Conservation (phyloP, 192 early-diverging fungal genomes). For the Backusella macrospora region DNA sequence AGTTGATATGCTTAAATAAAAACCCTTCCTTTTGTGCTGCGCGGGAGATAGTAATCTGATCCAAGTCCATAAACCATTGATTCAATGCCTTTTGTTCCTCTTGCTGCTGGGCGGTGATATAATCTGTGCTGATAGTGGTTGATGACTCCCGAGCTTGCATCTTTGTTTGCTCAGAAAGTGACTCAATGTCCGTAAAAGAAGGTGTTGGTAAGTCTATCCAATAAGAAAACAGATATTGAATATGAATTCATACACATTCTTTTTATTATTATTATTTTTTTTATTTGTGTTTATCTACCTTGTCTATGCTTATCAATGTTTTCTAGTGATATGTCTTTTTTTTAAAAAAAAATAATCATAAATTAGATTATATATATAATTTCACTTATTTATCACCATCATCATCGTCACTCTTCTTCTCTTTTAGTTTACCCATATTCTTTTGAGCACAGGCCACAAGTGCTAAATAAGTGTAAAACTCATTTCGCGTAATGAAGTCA, state of each 20-base stretch:
- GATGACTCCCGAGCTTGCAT: not conserved
- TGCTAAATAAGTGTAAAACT: constrained; percentile 74
- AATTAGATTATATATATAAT: not conserved
- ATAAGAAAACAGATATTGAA: not conserved
- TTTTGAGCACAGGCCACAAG: constrained; percentile 76
- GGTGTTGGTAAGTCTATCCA: constrained; percentile 39
- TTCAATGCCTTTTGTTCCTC: constrained; percentile 32
- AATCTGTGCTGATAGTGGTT: not conserved
- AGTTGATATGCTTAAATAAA: constrained; percentile 86
- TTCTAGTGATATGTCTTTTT: constrained; percentile 63
- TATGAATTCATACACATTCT: not conserved
- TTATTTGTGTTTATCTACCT: constrained; percentile 39
- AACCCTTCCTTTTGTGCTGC: constrained; percentile 57
- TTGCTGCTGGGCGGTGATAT: constrained; percentile 10
- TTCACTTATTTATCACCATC: not conserved
- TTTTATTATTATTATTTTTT: not conserved
- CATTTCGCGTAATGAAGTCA: constrained; percentile 56
- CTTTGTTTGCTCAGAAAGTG: not conserved
- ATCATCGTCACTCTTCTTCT: too few species aligned
- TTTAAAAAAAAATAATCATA: not conserved
- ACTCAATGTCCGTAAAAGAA: constrained; percentile 60
- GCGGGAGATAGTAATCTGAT: constrained; percentile 56
- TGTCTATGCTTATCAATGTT: constrained; percentile 66
- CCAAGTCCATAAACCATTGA: constrained; percentile 59
- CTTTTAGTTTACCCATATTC: constrained; percentile 61